These are phyloP conservation scores for Monosporascus cannonballus DNA, from an alignment of 2,329 filamentous ascomycete species.

Conservation along the genomic window DNA sequence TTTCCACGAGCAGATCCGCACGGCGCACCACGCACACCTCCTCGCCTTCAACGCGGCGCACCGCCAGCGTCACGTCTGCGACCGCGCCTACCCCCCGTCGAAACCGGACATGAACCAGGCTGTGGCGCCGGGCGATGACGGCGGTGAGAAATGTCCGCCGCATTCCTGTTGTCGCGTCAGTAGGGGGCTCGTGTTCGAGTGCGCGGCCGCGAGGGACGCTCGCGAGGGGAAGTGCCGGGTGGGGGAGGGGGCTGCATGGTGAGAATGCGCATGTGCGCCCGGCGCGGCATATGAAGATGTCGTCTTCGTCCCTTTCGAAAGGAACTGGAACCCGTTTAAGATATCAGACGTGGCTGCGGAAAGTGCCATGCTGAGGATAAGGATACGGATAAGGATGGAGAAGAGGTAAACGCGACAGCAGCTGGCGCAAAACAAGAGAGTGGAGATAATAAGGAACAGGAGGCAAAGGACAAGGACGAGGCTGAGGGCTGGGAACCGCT, in stretches of 20 bases:
- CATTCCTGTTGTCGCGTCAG: slow-evolving; percentile 9
- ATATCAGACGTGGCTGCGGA: background rate
- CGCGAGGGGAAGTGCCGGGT: background rate
- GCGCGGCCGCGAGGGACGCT: background rate
- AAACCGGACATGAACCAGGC: no score
- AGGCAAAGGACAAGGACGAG: background rate
- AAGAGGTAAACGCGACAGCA: background rate
- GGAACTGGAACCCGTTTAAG: background rate
- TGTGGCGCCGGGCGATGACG: background rate
- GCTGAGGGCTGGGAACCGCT: background rate
- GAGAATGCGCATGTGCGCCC: slow-evolving; percentile 8
- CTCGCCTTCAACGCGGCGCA: slow-evolving; percentile 4
- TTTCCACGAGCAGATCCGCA: slow-evolving; percentile 8
- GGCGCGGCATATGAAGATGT: background rate
- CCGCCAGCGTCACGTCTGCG: slow-evolving; percentile 4
- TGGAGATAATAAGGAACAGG: background rate
- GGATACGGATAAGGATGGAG: background rate
- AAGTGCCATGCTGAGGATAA: background rate
- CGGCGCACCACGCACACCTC: slow-evolving; percentile 4
- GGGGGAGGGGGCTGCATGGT: background rate
- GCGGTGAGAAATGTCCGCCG: slow-evolving; percentile 2
- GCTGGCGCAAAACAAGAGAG: background rate
- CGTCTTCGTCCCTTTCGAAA: no score
- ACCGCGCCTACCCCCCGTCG: background rate
- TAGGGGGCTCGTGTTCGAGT: slow-evolving; percentile 2